These are phyloP conservation scores for Taxillus chinensis DNA, from an alignment of 164 flowering plant genomes.

Conservation along the genomic window DNA sequence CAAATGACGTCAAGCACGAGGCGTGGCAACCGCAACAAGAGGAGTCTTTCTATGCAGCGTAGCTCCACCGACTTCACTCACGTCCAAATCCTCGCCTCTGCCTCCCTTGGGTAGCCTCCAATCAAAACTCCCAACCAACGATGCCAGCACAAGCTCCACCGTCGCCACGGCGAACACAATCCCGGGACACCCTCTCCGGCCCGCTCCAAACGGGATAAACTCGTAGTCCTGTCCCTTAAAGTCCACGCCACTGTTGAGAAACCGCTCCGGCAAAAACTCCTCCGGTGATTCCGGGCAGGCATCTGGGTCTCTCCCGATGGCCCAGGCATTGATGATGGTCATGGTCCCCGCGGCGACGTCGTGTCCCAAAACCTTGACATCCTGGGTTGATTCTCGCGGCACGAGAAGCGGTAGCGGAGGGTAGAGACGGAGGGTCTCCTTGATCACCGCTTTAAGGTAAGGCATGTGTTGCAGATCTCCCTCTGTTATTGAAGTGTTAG, in stretches of 20 bases:
- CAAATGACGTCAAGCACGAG: not conserved
- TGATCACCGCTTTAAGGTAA: conserved; percentile 20
- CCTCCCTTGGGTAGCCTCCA: conserved; percentile 10
- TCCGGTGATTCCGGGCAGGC: not conserved
- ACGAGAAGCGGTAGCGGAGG: conserved; percentile 21
- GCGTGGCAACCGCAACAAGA: not conserved
- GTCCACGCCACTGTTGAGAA: not conserved
- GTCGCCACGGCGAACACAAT: conserved; percentile 3
- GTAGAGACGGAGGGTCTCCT: conserved; percentile 8
- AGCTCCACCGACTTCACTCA: conserved; percentile 11
- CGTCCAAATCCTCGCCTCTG: conserved; percentile 8
- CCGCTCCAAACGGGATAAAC: not conserved
- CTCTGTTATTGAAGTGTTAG: conserved; percentile 7
- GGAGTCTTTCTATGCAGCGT: conserved; percentile 10
- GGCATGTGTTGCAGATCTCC: conserved; percentile 15
- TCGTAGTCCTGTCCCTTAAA: not conserved
- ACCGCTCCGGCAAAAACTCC: not conserved
- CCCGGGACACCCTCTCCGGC: conserved; percentile 13
- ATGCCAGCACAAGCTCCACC: conserved; percentile 16
- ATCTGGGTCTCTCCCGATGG: not conserved
- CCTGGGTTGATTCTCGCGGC: conserved; percentile 12
- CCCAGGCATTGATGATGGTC: not conserved
- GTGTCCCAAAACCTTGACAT: conserved; percentile 7
- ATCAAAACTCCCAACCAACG: conserved; percentile 10
- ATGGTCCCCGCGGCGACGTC: not conserved